Evolutionary conservation across 768 basidiomycete species (phyloP).

Genomic region (Hemileccinum impolitum): DNA sequence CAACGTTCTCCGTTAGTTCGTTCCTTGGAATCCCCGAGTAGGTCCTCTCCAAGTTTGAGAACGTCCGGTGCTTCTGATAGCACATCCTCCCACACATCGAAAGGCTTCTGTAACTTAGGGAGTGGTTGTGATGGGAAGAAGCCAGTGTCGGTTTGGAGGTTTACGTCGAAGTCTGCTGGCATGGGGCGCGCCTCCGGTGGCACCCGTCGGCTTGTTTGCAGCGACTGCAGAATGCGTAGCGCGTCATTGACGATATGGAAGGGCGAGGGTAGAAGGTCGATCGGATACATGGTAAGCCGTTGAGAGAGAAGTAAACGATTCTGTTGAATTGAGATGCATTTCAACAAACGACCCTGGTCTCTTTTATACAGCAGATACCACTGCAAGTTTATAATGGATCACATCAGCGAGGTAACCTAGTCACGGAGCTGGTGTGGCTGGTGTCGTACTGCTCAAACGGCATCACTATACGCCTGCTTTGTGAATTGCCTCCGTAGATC

Average conservation of each 20-base stretch:
- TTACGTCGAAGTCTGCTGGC: conserved; percentile 51
- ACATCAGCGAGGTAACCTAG: conserved; percentile 34
- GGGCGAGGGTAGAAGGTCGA: conserved; percentile 51
- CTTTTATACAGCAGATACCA: conserved; percentile 33
- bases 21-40: conserved; percentile 44
- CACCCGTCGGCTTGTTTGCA: conserved; percentile 32
- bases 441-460: conserved; percentile 24
- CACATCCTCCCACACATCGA: conserved; percentile 68
- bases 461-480: conserved; percentile 25
- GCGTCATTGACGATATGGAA: conserved; percentile 48
- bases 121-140: conserved; percentile 77
- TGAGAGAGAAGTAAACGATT: neutral
- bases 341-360: neutral
- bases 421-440: conserved; percentile 32
- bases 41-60: conserved; percentile 57
- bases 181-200: conserved; percentile 32
- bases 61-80: conserved; percentile 50
- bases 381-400: conserved; percentile 27
- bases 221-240: conserved; percentile 44
- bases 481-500: conserved; percentile 22
- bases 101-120: conserved; percentile 50
- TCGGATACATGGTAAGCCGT: conserved; percentile 23
- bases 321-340: conserved; percentile 7
- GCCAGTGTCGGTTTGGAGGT: conserved; percentile 53
- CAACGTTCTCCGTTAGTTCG: conserved; percentile 60